Evolutionary conservation across 768 basidiomycete genomes (phyloP).

Genomic region (Coprinopsis strossmayeri): DNA sequence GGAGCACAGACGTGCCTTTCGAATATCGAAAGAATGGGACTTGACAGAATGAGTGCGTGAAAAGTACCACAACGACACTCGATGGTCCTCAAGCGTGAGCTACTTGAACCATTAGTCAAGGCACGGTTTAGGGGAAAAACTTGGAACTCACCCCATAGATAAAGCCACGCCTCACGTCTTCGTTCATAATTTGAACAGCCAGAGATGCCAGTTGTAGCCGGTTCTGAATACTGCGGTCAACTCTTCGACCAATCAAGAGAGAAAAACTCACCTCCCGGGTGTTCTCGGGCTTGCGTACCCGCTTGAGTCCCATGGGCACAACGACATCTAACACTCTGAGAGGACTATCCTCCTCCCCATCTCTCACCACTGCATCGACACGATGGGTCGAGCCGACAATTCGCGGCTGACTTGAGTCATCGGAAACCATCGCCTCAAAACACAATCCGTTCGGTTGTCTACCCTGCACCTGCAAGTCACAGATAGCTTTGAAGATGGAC

Average conservation of each 20-base stretch:
- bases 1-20: not conserved
- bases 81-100: slow-evolving; percentile 8
- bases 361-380: not conserved
- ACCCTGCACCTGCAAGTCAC: no score
- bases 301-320: not conserved
- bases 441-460: no score
- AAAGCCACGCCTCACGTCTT: not conserved
- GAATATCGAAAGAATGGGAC: slow-evolving; percentile 3
- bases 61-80: slow-evolving; percentile 8
- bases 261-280: not conserved
- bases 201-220: not conserved
- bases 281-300: not conserved
- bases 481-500: no score
- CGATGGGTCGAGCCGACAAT: no score
- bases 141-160: slow-evolving; percentile 2
- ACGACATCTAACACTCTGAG: not conserved
- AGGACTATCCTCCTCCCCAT: not conserved
- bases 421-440: no score
- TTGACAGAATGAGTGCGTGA: slow-evolving; percentile 8
- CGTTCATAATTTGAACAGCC: not conserved
- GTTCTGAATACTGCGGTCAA: slow-evolving; percentile 1
- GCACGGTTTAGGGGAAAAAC: not conserved
- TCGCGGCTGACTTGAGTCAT: no score
- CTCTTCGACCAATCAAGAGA: not conserved
- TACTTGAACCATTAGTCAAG: not conserved